Conservation (phyloP, 2,329 filamentous ascomycete species). For the Amphichorda felina region DNA sequence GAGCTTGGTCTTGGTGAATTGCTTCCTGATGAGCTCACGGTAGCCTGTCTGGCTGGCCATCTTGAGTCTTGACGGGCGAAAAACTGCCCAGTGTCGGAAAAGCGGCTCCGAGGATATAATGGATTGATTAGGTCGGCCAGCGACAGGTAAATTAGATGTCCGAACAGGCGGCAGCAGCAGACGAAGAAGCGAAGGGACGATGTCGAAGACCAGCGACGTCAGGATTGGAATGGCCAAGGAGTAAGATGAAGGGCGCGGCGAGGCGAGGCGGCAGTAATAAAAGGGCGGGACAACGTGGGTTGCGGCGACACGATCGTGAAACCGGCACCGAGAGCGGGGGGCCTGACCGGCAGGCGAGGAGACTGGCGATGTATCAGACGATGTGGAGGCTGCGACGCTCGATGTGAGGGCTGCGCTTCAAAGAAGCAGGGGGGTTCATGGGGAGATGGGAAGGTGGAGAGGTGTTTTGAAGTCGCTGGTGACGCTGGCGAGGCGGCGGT, state of each 20-base stretch:
- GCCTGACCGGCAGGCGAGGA: background rate
- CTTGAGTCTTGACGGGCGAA: no score
- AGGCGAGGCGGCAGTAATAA: background rate
- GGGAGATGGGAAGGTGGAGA: no score
- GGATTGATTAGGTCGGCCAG: background rate
- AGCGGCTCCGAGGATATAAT: background rate
- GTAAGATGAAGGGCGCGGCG: background rate
- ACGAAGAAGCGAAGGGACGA: constrained; percentile 3
- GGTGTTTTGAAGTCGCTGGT: no score
- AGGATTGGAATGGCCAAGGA: background rate
- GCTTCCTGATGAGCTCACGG: constrained; percentile 39
- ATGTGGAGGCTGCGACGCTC: constrained; percentile 2
- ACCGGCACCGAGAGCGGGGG: no score
- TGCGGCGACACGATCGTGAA: no score
- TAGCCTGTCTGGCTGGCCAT: constrained; percentile 29
- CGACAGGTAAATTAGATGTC: background rate
- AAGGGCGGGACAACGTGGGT: background rate
- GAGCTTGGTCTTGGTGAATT: constrained; percentile 60
- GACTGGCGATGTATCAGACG: background rate
- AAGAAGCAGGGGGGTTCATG: no score
- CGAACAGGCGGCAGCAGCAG: background rate
- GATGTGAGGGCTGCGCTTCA: constrained; percentile 4
- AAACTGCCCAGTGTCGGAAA: no score
- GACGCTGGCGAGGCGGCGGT: background rate
- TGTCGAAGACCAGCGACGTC: constrained; percentile 3